These are phyloP conservation scores for Phascolomyces articulosus DNA, from an alignment of 371 early-diverging fungal species.

Conservation along the genomic window DNA sequence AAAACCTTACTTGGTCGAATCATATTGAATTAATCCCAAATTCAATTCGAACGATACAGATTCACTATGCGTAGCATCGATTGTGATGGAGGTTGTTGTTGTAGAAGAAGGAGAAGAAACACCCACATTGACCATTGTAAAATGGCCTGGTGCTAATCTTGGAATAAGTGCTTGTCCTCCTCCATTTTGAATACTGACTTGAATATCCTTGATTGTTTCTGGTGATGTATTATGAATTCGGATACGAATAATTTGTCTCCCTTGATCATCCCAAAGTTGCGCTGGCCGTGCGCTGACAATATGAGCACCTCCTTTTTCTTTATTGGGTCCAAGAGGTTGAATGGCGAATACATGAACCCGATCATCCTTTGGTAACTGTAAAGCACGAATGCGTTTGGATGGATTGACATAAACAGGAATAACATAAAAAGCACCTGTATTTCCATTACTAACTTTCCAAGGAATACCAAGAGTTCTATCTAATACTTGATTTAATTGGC, in stretches of 20 bases:
- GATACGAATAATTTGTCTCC: conserved; percentile 1
- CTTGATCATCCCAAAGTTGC: neutral
- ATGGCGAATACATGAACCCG: conserved; percentile 19
- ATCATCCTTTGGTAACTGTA: conserved; percentile 17
- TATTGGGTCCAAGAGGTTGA: neutral
- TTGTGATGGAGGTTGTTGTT: neutral
- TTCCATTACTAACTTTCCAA: conserved; percentile 10
- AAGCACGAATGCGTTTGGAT: conserved; percentile 9
- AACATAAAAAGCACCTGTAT: conserved; percentile 14
- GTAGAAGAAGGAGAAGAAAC: too few species aligned
- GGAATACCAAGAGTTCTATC: conserved; percentile 10
- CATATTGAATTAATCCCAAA: neutral
- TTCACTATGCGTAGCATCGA: neutral
- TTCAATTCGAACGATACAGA: neutral
- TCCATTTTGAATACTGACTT: neutral
- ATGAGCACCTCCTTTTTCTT: neutral
- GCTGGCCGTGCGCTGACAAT: neutral
- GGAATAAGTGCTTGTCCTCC: neutral
- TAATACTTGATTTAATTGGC: conserved; percentile 10
- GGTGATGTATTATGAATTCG: neutral
- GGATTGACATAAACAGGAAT: conserved; percentile 31
- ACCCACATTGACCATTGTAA: neutral
- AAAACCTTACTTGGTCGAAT: neutral
- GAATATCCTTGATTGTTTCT: neutral
- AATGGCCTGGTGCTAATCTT: neutral